Evolutionary conservation across 306 rosid genomes (phyloP).

Genomic region (Lathyrus oleraceus): DNA sequence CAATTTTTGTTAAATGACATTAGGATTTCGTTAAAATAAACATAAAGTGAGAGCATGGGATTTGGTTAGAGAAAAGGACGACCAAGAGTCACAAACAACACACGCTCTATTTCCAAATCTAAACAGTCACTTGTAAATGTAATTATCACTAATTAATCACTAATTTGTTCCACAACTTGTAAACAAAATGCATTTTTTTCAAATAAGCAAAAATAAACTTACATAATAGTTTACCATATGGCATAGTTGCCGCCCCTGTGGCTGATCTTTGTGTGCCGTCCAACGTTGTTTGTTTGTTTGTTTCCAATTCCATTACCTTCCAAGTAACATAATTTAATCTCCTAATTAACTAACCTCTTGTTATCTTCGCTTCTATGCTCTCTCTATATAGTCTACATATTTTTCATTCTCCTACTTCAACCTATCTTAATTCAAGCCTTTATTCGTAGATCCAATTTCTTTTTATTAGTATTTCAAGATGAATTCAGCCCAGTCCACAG

Average conservation of each 20-base stretch:
- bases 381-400: not conserved
- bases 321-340: not conserved
- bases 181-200: too few species aligned
- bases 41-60: too few species aligned
- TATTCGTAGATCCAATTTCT: not conserved
- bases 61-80: too few species aligned
- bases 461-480: constrained; percentile 16
- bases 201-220: too few species aligned
- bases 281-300: not conserved
- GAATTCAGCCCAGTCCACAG: constrained; percentile 43
- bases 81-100: too few species aligned
- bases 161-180: too few species aligned
- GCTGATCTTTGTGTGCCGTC: constrained; percentile 9
- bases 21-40: too few species aligned
- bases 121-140: too few species aligned
- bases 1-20: too few species aligned
- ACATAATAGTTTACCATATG: too few species aligned
- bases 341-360: not conserved
- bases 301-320: not conserved
- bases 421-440: not conserved
- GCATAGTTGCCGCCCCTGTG: not conserved
- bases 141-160: too few species aligned
- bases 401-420: constrained; percentile 2
- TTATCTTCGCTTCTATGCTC: not conserved
- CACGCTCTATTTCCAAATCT: too few species aligned